Conservation (phyloP, 495 filamentous ascomycete species). For the Trichodelitschia bisporula region DNA sequence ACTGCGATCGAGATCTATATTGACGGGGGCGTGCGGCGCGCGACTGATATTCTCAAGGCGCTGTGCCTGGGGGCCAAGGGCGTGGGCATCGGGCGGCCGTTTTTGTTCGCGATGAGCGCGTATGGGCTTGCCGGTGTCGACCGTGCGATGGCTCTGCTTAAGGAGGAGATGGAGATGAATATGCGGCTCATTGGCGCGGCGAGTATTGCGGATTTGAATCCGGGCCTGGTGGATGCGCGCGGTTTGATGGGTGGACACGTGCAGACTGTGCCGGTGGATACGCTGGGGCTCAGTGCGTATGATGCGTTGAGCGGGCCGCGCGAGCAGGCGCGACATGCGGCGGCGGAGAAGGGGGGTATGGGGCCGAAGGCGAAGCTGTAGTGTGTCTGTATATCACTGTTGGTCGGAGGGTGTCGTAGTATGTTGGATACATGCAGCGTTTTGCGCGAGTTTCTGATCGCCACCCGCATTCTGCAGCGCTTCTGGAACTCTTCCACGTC, state of each 20-base stretch:
- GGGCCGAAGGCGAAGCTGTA: too few relatives aligned
- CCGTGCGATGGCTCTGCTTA: conserved; percentile 79
- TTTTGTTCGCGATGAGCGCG: conserved; percentile 86
- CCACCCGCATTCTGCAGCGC: too few relatives aligned
- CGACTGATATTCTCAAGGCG: conserved; percentile 90
- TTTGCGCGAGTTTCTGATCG: too few relatives aligned
- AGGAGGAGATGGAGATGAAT: conserved; percentile 97
- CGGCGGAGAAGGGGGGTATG: too few relatives aligned
- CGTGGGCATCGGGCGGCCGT: conserved; percentile 83
- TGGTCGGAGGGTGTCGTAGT: too few relatives aligned
- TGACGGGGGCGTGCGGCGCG: conserved; percentile 74
- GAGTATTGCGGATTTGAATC: conserved; percentile 49
- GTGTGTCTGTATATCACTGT: too few relatives aligned
- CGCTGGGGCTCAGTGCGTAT: conserved; percentile 33
- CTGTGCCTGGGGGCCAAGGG: conserved; percentile 80
- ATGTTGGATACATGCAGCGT: too few relatives aligned
- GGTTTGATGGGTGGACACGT: conserved; percentile 52
- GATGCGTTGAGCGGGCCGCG: conserved; percentile 37
- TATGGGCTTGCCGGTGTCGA: conserved; percentile 78
- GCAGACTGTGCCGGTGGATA: conserved; percentile 42
- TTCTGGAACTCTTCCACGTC: too few relatives aligned
- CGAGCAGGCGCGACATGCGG: conserved; percentile 34
- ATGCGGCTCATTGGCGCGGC: conserved; percentile 79
- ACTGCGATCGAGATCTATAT: conserved; percentile 73
- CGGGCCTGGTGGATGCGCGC: conserved; percentile 52